Conservation (phyloP, 805 yeast species). For the Blastobotrys americana region DNA sequence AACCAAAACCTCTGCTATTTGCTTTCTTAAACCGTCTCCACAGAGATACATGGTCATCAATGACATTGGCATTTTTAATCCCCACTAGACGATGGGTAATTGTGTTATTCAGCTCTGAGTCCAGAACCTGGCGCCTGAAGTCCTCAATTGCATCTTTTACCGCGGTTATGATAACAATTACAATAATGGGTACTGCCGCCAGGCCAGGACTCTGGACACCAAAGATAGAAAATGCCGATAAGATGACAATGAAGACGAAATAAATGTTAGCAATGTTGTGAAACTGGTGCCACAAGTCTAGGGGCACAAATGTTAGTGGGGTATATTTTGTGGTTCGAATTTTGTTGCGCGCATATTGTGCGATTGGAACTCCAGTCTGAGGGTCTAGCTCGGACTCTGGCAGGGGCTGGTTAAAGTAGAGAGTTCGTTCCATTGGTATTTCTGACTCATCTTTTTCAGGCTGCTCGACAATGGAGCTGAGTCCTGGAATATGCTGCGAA, state of each 20-base stretch:
- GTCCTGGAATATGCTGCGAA: slow-evolving; percentile 15
- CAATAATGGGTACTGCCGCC: slow-evolving; percentile 75
- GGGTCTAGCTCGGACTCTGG: slow-evolving; percentile 47
- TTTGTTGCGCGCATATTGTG: slow-evolving; percentile 75
- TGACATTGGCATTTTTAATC: slow-evolving; percentile 51
- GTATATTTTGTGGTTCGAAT: slow-evolving; percentile 94
- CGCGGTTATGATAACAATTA: slow-evolving; percentile 68
- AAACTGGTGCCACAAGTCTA: slow-evolving; percentile 73
- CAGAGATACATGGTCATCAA: slow-evolving; percentile 43
- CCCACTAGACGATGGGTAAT: slow-evolving; percentile 51
- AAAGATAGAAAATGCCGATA: slow-evolving; percentile 55
- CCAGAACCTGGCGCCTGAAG: slow-evolving; percentile 55
- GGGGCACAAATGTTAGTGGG: slow-evolving; percentile 81
- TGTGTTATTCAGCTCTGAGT: slow-evolving; percentile 61
- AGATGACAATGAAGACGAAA: slow-evolving; percentile 68
- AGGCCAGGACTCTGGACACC: slow-evolving; percentile 69
- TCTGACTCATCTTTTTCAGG: slow-evolving; percentile 7
- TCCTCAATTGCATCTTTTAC: slow-evolving; percentile 75
- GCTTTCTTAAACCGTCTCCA: slow-evolving; percentile 69
- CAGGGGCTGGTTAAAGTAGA: slow-evolving; percentile 44
- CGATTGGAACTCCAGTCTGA: slow-evolving; percentile 50
- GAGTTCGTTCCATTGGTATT: slow-evolving; percentile 28
- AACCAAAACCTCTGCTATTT: slow-evolving; percentile 28
- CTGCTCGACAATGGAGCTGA: slow-evolving; percentile 15
- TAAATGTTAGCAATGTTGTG: slow-evolving; percentile 85